Evolutionary conservation across 2,329 filamentous ascomycete species (phyloP), one percentile per base, ranked within the genome.

Genomic region (Neonectria faginata): DNA sequence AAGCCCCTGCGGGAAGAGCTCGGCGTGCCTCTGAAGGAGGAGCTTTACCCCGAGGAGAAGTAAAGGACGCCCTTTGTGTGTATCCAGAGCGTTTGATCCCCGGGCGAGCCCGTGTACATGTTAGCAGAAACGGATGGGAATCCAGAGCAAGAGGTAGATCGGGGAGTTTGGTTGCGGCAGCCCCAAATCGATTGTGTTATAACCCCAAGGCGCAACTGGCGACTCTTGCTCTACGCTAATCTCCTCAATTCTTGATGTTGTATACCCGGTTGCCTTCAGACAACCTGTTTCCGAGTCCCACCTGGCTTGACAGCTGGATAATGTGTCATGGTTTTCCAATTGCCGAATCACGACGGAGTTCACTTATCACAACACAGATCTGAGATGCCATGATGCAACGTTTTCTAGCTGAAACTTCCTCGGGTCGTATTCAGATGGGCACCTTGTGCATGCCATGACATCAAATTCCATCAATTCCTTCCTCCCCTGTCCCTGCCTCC

Each of bases 1-100:
- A 93, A 97, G 87, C 87, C 91, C 70, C 86, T 98, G 77, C 91
- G 94, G 77, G 93, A 97, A 87, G 95, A 98, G 86, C 90, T 98
- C 69, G 95, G 95, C 75, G 89, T 98, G 76, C 85, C 89, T 72
- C 88, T 97, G 75, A 97, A 96, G 87, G 95, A 98, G 87, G 90
- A 93, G 77, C 86, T 98, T 81, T 98, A 94, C 84, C 94, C 95
- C 65, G 87, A 89, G 79, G 79, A 80, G 76, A 78, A 84, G 77
- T 79, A 80, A 81, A 83, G 54, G 58, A 66, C 74, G 44, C 41
- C 57, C 36, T n/a, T 22, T 27, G 33, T 36, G 36, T 55, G 50
- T 51, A 67, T 59, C 64, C 69, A 67, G 56, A 58, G 58, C 63
- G 57, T 67, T 68, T 66, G 62, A 69, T 62, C 62, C 57, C 64